Conservation (phyloP, 1,284 basidiomycete genomes). For the Athelia sp. region DNA sequence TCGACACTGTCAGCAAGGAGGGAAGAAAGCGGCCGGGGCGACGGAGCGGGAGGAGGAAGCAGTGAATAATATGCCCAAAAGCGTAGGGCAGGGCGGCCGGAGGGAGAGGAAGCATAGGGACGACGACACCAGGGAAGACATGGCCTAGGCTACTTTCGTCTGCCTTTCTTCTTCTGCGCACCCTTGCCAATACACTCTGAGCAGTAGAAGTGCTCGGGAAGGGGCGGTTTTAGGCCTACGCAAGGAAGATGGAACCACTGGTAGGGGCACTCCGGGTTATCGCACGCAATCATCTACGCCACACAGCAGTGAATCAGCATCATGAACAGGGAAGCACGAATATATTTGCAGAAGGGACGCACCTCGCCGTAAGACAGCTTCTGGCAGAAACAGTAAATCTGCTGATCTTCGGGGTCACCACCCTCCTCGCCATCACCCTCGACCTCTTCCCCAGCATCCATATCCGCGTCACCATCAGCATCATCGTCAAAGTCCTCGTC, state of each 20-base stretch:
- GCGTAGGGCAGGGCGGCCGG: too few relatives aligned
- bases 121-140: too few relatives aligned
- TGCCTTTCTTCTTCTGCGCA: slow-evolving; percentile 30
- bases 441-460: slow-evolving; percentile 40
- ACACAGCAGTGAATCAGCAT: too few relatives aligned
- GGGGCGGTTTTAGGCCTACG: slow-evolving; percentile 53
- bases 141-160: slow-evolving; percentile 29
- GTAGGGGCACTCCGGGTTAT: slow-evolving; percentile 60
- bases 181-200: slow-evolving; percentile 40
- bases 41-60: too few relatives aligned
- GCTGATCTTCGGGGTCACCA: slow-evolving; percentile 48
- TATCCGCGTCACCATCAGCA: slow-evolving; percentile 41
- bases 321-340: slow-evolving; percentile 5
- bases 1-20: too few relatives aligned
- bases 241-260: slow-evolving; percentile 70
- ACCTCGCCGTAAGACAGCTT: slow-evolving; percentile 63
- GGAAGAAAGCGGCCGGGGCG: too few relatives aligned
- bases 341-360: slow-evolving; percentile 15
- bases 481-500: slow-evolving; percentile 15
- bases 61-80: too few relatives aligned
- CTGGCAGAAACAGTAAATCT: slow-evolving; percentile 63
- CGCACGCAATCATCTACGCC: slow-evolving; percentile 73
- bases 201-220: slow-evolving; percentile 61
- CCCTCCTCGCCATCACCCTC: slow-evolving; percentile 41
- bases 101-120: too few relatives aligned